A percentile compares a stretch with the other conserved stretches of the same genome.
phyloP scores from a whole-genome alignment of 139 green algal genomes.

The Coccomyxa sp. region DNA sequence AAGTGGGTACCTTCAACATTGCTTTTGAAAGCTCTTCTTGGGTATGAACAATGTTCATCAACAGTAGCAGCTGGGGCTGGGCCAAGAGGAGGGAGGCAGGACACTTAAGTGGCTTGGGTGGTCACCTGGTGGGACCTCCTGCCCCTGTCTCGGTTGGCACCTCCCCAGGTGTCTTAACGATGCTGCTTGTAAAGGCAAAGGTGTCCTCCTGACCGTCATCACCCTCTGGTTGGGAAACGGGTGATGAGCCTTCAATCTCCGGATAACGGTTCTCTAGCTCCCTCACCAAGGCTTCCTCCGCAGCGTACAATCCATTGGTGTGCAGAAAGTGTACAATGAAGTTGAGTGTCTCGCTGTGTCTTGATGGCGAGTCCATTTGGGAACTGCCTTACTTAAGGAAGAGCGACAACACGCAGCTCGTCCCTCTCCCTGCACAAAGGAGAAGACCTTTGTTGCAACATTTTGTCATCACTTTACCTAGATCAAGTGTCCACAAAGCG shows the following conservation, averaged over 20 bases:
- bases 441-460: background rate
- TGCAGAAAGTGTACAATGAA: conserved; percentile 48
- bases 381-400: background rate
- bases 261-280: conserved; percentile 44
- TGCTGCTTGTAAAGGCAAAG: too few relatives aligned
- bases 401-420: background rate
- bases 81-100: too few relatives aligned
- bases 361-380: background rate
- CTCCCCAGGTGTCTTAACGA: too few relatives aligned
- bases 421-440: too few relatives aligned
- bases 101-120: too few relatives aligned
- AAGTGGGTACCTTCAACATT: too few relatives aligned
- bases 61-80: too few relatives aligned
- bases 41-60: too few relatives aligned
- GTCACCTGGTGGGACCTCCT: background rate
- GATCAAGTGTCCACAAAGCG: background rate
- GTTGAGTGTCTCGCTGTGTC: conserved; percentile 20
- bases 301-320: conserved; percentile 48
- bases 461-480: background rate
- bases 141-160: too few relatives aligned
- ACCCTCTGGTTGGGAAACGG: too few relatives aligned
- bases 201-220: too few relatives aligned
- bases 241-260: conserved; percentile 17
- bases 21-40: too few relatives aligned
- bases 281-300: conserved; percentile 38